Evolutionary conservation across 805 yeast genomes (phyloP).

Genomic region (Wickerhamiella shivajii): DNA sequence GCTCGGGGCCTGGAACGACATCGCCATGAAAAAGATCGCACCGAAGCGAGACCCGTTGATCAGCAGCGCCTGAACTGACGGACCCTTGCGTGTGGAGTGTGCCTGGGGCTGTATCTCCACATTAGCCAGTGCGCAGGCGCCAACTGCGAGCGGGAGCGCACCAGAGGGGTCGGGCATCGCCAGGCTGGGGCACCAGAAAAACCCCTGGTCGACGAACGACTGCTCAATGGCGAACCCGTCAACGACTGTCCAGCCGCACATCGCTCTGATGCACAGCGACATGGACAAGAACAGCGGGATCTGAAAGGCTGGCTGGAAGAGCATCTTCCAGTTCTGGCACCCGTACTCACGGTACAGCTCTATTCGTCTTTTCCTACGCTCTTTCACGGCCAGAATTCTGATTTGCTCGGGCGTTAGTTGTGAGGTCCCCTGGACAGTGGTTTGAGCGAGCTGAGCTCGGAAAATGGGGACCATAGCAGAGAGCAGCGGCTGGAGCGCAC

Average conservation of each 20-base stretch:
- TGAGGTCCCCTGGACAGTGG: conserved; percentile 21
- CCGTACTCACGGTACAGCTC: conserved; percentile 46
- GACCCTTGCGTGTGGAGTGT: conserved; percentile 20
- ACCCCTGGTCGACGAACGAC: conserved; percentile 33
- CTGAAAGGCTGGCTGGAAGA: conserved; percentile 59
- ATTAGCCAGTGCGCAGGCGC: conserved; percentile 56
- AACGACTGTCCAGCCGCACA: conserved; percentile 41
- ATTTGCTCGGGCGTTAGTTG: conserved; percentile 67
- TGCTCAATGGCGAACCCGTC: conserved; percentile 23
- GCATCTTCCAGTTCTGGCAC: conserved; percentile 67
- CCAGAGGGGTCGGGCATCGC: conserved; percentile 46
- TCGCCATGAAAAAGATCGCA: conserved; percentile 65
- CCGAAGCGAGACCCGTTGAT: conserved; percentile 61
- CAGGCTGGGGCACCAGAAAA: conserved; percentile 49
- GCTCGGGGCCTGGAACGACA: conserved; percentile 74
- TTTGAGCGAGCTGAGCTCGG: conserved; percentile 35
- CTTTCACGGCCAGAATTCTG: conserved; percentile 56
- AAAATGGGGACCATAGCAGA: conserved; percentile 65
- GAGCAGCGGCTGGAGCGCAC: conserved; percentile 52
- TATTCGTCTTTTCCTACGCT: conserved; percentile 61
- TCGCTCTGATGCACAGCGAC: conserved; percentile 57
- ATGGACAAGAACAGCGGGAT: conserved; percentile 76
- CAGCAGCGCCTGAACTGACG: conserved; percentile 25
- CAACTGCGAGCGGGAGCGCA: conserved; percentile 55
- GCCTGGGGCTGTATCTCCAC: conserved; percentile 67